Evolutionary conservation across 108 stramenopile species (phyloP), one percentile per base, ranked within the genome.

Genomic region (Aurantiochytrium sp.): DNA sequence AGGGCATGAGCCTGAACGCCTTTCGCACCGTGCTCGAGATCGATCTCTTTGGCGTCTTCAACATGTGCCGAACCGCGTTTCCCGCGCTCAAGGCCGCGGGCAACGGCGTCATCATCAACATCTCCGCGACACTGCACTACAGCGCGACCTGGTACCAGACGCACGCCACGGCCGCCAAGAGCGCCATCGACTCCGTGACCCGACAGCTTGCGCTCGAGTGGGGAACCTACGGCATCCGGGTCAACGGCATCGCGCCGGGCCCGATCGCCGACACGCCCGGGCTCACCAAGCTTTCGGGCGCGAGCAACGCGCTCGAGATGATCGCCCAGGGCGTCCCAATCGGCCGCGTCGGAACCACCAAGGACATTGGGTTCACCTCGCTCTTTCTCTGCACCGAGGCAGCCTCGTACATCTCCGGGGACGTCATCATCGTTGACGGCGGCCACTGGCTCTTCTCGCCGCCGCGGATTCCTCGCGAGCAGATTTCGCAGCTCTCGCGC

Each of bases 1-100:
- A 19, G 36, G 24, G 69, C 22, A 24, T 87, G 87, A 36, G 32
- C 34, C 4, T 12, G 2, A 87, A 68, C 59, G 87, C 55, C 22
- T 87, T 87, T 4, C 36, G 41, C 30, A 87, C 87, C 12, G 87
- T 87, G 17, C 8, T 87, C n/a, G 87, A 87, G 31, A 87, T 87
- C 22, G 87, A 87, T 8, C 32, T 37, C 4, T 37, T 55, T 2
- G 87, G 87, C 27, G 68, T 65, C 31, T 87, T 87, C 52, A 68
- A 87, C 50, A 24, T 36, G 27, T 59, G 68, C 65, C 6, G 15
- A 4, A 4, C 65, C 15, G 87, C 87, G 15, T 59, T 69, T 41
- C 1, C 30, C 15, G 22, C 6, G 21, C 54, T 65, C 27, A 65
- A 55, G 36, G 10, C 8, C 0, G 8, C n/a, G 37, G 10, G 15